Evolutionary conservation across 768 basidiomycete genomes (phyloP), one percentile per base, ranked within the genome.

Genomic region (Mrakia hoshinonis): DNA sequence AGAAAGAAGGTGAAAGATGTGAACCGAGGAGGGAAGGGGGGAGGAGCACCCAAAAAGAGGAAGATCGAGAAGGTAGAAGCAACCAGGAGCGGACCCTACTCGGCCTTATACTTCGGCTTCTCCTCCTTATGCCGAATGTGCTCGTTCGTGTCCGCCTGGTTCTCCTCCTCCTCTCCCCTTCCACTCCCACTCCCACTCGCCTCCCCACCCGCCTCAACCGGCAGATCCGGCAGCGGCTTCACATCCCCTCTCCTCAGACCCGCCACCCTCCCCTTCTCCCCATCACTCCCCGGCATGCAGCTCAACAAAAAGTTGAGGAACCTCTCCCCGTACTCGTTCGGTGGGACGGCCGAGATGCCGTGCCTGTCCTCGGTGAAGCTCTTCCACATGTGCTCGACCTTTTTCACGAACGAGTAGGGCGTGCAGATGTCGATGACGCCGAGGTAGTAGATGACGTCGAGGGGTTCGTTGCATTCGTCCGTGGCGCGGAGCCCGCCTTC

Each of bases 381-480:
- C 81, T 96, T 95, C 91, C 92, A 98, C 70, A 91, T 82, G 79
- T 91, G 88, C 80, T 99, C 96, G 24, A 88, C 68, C 78, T 85
- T 86, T 84, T 99, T 99, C 73, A 84, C 75, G 24, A 79, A 75
- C 24, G 83, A 85, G 79, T 91, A 99, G 2, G 94, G 95, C 31
- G 96, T 98, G 72, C 94, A 81, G 74, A 97, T 98, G 80, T 99
- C 96, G 77, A 99, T 99, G 67, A 99, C 85, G 29, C 96, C 95
- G 11, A 97, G 82, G 79, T 97, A 97, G 79, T 95, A 96, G 68
- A 96, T 89, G 60, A 85, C 86, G 74, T 89, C 87, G 80, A 88
- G 79, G 1, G 83, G 79, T 24, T 84, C 83, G 78, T 98, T 95
- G 11, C 79, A 80, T 76, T 97, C 94, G 78, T 94, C 87, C 22